phyloP scores from a whole-genome alignment of 148 eudicot species.

The Diospyros lotus region DNA sequence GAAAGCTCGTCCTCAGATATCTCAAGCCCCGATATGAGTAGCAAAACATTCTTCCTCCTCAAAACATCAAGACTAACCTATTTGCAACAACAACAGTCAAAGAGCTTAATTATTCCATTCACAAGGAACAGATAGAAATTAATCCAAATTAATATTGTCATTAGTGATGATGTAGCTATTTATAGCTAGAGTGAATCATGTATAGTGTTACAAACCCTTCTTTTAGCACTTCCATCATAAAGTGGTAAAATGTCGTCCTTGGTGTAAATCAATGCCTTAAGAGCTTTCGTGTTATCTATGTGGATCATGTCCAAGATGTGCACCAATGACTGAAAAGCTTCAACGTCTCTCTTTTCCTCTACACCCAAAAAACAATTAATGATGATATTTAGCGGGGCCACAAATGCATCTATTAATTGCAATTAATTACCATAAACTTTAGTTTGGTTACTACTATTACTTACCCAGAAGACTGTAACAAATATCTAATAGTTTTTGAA shows the following conservation, averaged over 20 bases:
- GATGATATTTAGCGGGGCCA: not conserved
- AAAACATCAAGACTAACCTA: conserved; percentile 47
- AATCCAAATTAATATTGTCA: too few species aligned
- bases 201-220: conserved; percentile 27
- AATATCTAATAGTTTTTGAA: conserved; percentile 24
- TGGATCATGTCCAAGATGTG: conserved; percentile 38
- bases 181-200: too few species aligned
- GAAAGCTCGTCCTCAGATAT: conserved; percentile 56
- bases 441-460: not conserved
- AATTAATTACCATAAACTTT: not conserved
- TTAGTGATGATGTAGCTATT: too few species aligned
- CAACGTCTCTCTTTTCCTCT: conserved; percentile 43
- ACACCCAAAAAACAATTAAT: conserved; percentile 1
- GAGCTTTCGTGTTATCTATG: conserved; percentile 59
- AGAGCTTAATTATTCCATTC: not conserved
- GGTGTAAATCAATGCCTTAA: conserved; percentile 34
- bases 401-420: not conserved
- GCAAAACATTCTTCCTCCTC: conserved; percentile 52
- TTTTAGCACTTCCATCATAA: conserved; percentile 41
- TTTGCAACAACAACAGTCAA: not conserved
- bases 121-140: not conserved
- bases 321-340: conserved; percentile 31
- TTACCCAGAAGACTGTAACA: conserved; percentile 41
- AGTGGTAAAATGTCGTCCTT: conserved; percentile 47
- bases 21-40: conserved; percentile 59